phyloP scores from a whole-genome alignment of 1,284 basidiomycete genomes.

The Boletus sp. region DNA sequence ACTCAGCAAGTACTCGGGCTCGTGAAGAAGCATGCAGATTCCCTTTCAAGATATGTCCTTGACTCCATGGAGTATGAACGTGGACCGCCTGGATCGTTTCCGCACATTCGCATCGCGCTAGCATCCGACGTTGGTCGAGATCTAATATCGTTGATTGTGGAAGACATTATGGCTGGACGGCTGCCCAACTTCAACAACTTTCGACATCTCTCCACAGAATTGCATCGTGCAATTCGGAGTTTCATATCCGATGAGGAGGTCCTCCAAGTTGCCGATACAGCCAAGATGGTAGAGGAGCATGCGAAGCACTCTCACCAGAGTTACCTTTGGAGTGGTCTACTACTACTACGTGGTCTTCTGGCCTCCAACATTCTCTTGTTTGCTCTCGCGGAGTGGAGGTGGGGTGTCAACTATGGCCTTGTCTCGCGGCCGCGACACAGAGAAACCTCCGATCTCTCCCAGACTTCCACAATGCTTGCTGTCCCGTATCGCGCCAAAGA shows the following conservation, averaged over 20 bases:
- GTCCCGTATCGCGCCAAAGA: slow-evolving; percentile 36
- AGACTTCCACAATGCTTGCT: slow-evolving; percentile 38
- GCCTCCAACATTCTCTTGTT: slow-evolving; percentile 41
- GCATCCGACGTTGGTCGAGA: slow-evolving; percentile 7
- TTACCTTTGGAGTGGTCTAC: slow-evolving; percentile 33
- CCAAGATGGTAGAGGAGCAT: slow-evolving; percentile 13
- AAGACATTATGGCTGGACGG: slow-evolving; percentile 27
- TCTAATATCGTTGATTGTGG: slow-evolving; percentile 22
- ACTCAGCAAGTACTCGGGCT: slow-evolving; percentile 39
- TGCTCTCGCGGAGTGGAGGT: slow-evolving; percentile 41
- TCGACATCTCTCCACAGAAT: slow-evolving; percentile 3
- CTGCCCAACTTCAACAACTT: slow-evolving; percentile 16
- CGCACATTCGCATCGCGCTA: slow-evolving; percentile 32
- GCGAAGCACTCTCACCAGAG: slow-evolving; percentile 4
- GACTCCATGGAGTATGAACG: slow-evolving; percentile 4
- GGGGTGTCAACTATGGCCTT: slow-evolving; percentile 51
- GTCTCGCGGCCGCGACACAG: background rate
- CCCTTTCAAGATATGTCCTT: slow-evolving; percentile 7
- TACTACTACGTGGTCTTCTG: slow-evolving; percentile 45
- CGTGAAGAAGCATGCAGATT: slow-evolving; percentile 7
- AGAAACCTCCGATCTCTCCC: no score
- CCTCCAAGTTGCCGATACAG: slow-evolving; percentile 15
- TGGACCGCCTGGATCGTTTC: slow-evolving; percentile 22
- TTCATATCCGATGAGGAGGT: slow-evolving; percentile 23
- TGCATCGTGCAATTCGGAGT: slow-evolving; percentile 14